Evolutionary conservation across 202 grass and related monocot species (phyloP).

Genomic region (Panicum virgatum): DNA sequence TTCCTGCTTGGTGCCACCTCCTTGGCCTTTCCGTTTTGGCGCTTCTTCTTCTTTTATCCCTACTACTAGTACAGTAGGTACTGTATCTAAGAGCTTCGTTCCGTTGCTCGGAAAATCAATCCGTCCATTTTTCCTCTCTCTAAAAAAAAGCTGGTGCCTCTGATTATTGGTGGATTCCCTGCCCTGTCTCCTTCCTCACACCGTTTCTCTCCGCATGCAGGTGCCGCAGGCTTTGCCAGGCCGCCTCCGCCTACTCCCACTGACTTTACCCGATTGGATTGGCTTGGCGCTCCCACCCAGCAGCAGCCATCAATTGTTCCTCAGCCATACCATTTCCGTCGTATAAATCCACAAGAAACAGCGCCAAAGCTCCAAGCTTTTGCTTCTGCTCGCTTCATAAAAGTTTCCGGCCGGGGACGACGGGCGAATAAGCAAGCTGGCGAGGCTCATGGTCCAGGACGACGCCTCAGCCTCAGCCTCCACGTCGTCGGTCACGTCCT

Average conservation of each 20-base stretch:
- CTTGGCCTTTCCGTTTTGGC: slow-evolving; percentile 26
- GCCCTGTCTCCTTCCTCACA: neutral
- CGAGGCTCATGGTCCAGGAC: slow-evolving; percentile 79
- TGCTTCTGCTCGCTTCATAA: neutral
- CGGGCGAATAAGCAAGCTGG: no score
- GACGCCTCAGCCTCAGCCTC: no score
- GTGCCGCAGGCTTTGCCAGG: slow-evolving; percentile 8
- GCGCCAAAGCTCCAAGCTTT: neutral
- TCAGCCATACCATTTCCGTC: slow-evolving; percentile 9
- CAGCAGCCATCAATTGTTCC: slow-evolving; percentile 2
- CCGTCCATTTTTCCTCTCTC: no score
- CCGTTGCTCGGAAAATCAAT: neutral
- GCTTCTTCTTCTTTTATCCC: slow-evolving; percentile 13
- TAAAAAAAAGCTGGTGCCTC: neutral
- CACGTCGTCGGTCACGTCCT: slow-evolving; percentile 73
- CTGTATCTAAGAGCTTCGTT: neutral
- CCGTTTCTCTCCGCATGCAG: neutral
- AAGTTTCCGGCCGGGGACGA: no score
- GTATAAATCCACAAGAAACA: slow-evolving; percentile 22
- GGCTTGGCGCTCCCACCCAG: no score
- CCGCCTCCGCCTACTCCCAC: slow-evolving; percentile 14
- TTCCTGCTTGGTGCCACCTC: slow-evolving; percentile 37
- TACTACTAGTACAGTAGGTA: no score
- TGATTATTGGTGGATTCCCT: neutral
- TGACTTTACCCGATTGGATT: slow-evolving; percentile 13